Evolutionary conservation across 768 basidiomycete genomes (phyloP), one percentile per base, ranked within the genome.

Genomic region (Multifurca ochricompacta): DNA sequence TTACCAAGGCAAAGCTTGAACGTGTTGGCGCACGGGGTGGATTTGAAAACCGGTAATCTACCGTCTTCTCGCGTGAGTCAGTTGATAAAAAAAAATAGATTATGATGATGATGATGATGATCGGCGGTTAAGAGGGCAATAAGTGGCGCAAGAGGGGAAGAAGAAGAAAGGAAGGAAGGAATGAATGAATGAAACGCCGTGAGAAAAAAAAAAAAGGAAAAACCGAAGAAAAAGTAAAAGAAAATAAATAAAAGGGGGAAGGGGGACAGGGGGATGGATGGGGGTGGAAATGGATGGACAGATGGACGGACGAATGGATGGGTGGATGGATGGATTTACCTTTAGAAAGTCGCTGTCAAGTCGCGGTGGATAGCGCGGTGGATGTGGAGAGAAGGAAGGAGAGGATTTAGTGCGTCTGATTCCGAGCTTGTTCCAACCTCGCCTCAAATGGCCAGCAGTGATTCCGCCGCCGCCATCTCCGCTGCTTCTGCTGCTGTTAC

Each of bases 1-100:
- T 9, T 59, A 59, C 60, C 42, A 61, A 23, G 27, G 60, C 58
- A 27, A 51, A 59, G 51, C 60, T 61, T 16, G 60, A 61, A 21
- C 60, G 60, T 36, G 50, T 41, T 2, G 53, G 53, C 9, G 51
- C 41, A 31, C 46, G 44, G 30, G 58, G 58, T 13, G 58, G 50
- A 27, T 31, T 41, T 8, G 41, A 32, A 48, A 47, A 52, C 16
- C 54, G 58, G 42, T 52, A 56, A 51, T 61, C 60, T 45, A 59
- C 58, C 13, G 60, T 59, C 48, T 59, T 54, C 50, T 53, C 30
- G 48, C 42, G 54, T 31, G 23, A 51, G 48, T 43, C 34, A 43
- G 14, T 23, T 6, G n/a, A 25, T 13, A 42, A 16, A 27, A 1
- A 42, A 16, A 27, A 27, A 41, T 5, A 3, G n/a, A 16, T 19